Percentiles rank a stretch among this genome's conserved stretches.
Conservation (phyloP, 140 eudicot genomes). For the Anethum foeniculum region DNA sequence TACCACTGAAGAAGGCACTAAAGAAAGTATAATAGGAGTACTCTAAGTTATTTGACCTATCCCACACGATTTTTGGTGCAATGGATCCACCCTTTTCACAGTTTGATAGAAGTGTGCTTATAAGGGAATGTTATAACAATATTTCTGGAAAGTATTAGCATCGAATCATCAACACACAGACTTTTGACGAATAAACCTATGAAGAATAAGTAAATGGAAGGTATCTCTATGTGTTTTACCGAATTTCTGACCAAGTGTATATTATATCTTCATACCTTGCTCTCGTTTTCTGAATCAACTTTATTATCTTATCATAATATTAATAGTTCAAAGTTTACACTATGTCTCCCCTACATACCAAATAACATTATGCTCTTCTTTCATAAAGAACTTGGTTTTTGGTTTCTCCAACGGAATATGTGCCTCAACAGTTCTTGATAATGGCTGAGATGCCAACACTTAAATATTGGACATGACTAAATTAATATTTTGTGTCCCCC, state of each 20-base stretch:
- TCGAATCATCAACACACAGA: background rate
- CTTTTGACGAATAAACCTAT: background rate
- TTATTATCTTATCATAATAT: background rate
- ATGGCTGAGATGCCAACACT: background rate
- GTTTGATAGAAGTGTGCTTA: no score
- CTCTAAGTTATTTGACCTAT: conserved; percentile 5
- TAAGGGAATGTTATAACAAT: background rate
- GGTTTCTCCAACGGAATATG: background rate
- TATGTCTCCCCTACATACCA: background rate
- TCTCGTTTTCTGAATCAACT: background rate
- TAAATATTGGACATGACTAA: background rate
- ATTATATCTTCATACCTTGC: background rate
- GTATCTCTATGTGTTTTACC: background rate
- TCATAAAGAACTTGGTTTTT: background rate
- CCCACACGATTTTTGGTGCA: background rate
- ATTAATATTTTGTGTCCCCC: background rate
- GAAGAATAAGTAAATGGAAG: background rate
- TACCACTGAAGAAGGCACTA: background rate
- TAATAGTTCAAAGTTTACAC: background rate
- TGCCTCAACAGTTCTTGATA: background rate
- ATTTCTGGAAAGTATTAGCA: background rate
- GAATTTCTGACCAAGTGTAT: background rate
- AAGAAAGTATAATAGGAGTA: background rate
- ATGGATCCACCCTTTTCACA: background rate
- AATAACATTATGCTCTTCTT: background rate